Evolutionary conservation across 2,329 filamentous ascomycete genomes (phyloP), one percentile per base, ranked within the genome.

Genomic region (Colletotrichum salicis): DNA sequence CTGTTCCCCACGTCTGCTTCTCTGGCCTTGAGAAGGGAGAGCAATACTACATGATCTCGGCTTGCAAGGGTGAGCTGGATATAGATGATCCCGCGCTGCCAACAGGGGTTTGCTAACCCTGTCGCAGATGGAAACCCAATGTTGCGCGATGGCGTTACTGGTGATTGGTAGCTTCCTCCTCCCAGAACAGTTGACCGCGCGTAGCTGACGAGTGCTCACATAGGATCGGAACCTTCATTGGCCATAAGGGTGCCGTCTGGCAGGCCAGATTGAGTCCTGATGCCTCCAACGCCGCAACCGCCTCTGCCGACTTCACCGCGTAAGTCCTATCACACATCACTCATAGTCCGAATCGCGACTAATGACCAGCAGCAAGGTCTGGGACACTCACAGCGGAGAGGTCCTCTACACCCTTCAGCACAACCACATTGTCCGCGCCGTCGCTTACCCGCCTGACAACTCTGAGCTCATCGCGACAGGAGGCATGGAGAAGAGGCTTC

Each of bases 201-300:
- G 59, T 37, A 5, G 59, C 71, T 76, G 63, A 75, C 77, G 58
- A 74, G 73, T 93, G 15, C 91, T 63, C 92, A 61, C 89, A 92
- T 80, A 97, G 94, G 94, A 98, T 98, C 77, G 96, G 96, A 60
- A 98, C 96, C 48, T 98, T 98, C 80, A 92, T 99, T 78, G 96
- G 96, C 52, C 96, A 99, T 86, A 98, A 99, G 84, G 96, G 96
- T 74, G 96, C 96, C 48, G 96, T 98, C 72, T 99, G 96, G 95
- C 95, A 98, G 84, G 94, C 95, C 65, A 91, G 95, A 77, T 88
- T 99, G 45, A 97, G 95, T 64, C 91, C 94, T 24, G 95, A 98
- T 83, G 94, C 95, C 54, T 91, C 90, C 31, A 92, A 95, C 59
- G 96, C 96, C 69, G 96, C 95, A 11, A 98, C 97, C 41, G 96